These are phyloP conservation scores for Microbotryomycetes sp. DNA, from an alignment of 1,284 basidiomycete species.

Conservation along the genomic window DNA sequence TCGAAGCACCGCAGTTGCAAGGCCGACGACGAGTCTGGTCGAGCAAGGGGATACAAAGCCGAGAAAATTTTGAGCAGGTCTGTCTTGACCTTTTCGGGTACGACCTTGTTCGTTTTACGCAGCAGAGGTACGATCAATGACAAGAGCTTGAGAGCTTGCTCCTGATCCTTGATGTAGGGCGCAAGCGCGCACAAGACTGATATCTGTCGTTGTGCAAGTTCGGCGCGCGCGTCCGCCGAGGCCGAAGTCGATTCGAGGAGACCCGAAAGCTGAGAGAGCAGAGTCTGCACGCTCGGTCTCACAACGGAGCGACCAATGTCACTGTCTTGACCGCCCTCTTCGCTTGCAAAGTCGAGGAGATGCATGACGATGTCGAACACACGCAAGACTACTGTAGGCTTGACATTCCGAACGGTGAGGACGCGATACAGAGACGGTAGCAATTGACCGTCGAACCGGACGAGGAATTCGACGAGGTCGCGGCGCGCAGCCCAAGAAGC, in stretches of 20 bases:
- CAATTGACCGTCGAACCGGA: slow-evolving; percentile 59
- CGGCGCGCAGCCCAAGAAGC: slow-evolving; percentile 63
- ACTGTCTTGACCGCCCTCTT: slow-evolving; percentile 42
- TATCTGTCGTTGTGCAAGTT: slow-evolving; percentile 75
- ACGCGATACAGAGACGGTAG: slow-evolving; percentile 75
- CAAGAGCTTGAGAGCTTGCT: slow-evolving; percentile 69
- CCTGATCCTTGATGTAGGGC: slow-evolving; percentile 59
- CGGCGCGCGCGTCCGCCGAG: slow-evolving; percentile 52
- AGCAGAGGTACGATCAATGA: slow-evolving; percentile 72
- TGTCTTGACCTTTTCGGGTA: slow-evolving; percentile 81
- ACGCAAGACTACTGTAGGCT: slow-evolving; percentile 68
- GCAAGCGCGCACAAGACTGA: slow-evolving; percentile 71
- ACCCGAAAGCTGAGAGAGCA: slow-evolving; percentile 65
- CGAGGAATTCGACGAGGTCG: slow-evolving; percentile 57
- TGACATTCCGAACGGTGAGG: slow-evolving; percentile 74
- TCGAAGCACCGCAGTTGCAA: slow-evolving; percentile 39
- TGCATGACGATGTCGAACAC: slow-evolving; percentile 82
- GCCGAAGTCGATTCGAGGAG: slow-evolving; percentile 58
- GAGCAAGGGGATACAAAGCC: slow-evolving; percentile 57
- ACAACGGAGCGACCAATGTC: slow-evolving; percentile 55
- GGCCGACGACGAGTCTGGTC: slow-evolving; percentile 1
- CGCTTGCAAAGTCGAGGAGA: slow-evolving; percentile 52
- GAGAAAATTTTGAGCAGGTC: slow-evolving; percentile 72
- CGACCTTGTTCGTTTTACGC: slow-evolving; percentile 62
- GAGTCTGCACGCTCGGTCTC: slow-evolving; percentile 63